phyloP scores from a whole-genome alignment of 192 early-diverging fungal species.

The Coemansia sp. region DNA sequence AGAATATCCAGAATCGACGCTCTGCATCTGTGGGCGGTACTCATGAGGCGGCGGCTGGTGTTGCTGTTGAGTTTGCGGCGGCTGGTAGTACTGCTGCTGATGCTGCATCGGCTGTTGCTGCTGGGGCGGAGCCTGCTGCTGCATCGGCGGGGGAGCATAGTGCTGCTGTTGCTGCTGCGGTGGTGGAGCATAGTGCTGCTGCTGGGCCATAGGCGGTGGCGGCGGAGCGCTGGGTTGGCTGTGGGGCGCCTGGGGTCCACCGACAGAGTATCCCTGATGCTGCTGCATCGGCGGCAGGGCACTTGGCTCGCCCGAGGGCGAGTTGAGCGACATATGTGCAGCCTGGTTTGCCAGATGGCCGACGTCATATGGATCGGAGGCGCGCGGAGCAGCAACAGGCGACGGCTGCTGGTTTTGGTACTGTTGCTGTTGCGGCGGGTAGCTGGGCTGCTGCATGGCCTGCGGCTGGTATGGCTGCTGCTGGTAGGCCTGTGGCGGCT shows the following conservation, averaged over 20 bases:
- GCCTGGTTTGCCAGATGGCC: conserved; percentile 35
- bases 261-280: conserved; percentile 12
- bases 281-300: conserved; percentile 16
- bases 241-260: conserved; percentile 13
- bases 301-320: conserved; percentile 7
- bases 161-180: conserved; percentile 11
- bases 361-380: conserved; percentile 33
- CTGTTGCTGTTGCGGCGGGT: conserved; percentile 1
- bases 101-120: conserved; percentile 4
- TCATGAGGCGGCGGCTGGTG: neutral
- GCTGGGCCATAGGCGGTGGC: conserved; percentile 2
- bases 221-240: conserved; percentile 40
- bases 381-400: conserved; percentile 3
- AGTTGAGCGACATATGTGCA: conserved; percentile 31
- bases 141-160: conserved; percentile 5
- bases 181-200: conserved; percentile 2
- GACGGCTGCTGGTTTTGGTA: conserved; percentile 14
- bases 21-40: conserved; percentile 5
- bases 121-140: conserved; percentile 9
- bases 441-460: conserved; percentile 3
- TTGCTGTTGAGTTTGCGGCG: conserved; percentile 7
- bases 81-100: conserved; percentile 1
- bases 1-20: neutral
- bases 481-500: neutral
- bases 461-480: conserved; percentile 7